Base-by-base conservation (phyloP, 805 yeast genomes). In the Saccharomycodes ludwigii region DNA sequence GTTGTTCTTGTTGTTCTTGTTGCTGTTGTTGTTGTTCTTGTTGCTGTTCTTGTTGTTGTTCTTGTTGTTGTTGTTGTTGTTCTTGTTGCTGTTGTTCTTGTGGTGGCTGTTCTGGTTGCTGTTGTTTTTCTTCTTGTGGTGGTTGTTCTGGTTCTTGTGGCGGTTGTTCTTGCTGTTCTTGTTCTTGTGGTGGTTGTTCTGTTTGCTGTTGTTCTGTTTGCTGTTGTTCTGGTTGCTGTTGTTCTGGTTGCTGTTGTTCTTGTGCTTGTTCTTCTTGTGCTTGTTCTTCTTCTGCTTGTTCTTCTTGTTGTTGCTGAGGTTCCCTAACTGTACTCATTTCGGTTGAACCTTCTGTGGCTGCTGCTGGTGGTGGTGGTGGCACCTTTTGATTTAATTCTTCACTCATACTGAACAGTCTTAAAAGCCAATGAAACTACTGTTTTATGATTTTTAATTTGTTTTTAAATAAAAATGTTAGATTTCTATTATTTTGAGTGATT, bases 1-100 rank as follows among this genome's bases (percentile, higher is more conserved):
- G 12, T 24, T 15, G 24, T 22, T 22, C 24, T 29, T 29, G 26
- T 11, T 13, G 3, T 4, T 15, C 5, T 6, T 6, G n/a, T 28
- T 11, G 30, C 15, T 19, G 18, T 14, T 30, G 27, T 6, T 11
- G 12, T 22, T 22, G 8, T 22, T 14, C 12, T 22, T n/a, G 24
- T 23, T 30, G 15, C 21, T 14, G 24, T 11, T 29, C 31, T 30
- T 30, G 32, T 22, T n/a, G 29, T 28, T 24, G 20, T n/a, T 9
- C 19, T 15, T n/a, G 17, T 21, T 24, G 29, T 18, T 11, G 12
- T 4, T 11, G 8, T 4, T 13, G 17, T 20, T 20, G 24, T 5
- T 18, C 34, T 5, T 17, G 31, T n/a, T 10, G 27, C 3, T 15
- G 13, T 15, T 21, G 24, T 11, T 29, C 31, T 30, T 30, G 32